These are phyloP conservation scores for Leccinum truebloodii DNA, from an alignment of 768 basidiomycete species.

Conservation along the genomic window DNA sequence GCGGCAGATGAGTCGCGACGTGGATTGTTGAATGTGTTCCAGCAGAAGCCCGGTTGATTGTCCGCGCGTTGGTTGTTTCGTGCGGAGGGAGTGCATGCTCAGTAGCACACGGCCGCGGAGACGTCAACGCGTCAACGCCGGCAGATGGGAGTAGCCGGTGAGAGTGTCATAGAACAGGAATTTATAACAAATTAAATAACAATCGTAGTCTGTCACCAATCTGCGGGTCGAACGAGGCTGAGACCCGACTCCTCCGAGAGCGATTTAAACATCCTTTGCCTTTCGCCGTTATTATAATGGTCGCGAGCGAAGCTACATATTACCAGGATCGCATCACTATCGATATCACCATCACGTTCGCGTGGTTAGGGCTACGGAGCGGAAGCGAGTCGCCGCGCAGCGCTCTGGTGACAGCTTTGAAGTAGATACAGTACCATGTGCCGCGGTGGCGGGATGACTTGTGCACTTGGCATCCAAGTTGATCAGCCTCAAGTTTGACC, in stretches of 20 bases:
- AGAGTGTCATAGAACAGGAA: not conserved
- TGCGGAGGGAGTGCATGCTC: not conserved
- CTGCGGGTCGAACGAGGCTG: not conserved
- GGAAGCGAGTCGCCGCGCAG: not conserved
- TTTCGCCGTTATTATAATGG: not conserved
- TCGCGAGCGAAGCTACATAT: not conserved
- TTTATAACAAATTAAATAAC: not conserved
- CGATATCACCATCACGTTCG: not conserved
- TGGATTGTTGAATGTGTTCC: slow-evolving; percentile 6
- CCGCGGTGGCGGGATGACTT: not conserved
- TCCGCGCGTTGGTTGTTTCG: not conserved
- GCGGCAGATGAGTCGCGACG: not conserved
- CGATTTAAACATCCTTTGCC: not conserved
- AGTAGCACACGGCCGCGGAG: slow-evolving; percentile 1
- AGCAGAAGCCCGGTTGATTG: not conserved
- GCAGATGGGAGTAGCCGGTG: not conserved
- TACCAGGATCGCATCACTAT: not conserved
- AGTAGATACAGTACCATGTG: not conserved
- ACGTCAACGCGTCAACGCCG: not conserved
- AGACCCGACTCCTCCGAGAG: not conserved
- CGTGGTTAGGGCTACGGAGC: not conserved
- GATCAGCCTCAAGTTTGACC: not conserved
- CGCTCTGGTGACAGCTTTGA: not conserved
- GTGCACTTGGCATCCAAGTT: not conserved
- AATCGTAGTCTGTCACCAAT: not conserved